Evolutionary conservation across 2,329 filamentous ascomycete species (phyloP).

Genomic region (Mycocentrospora acerina): DNA sequence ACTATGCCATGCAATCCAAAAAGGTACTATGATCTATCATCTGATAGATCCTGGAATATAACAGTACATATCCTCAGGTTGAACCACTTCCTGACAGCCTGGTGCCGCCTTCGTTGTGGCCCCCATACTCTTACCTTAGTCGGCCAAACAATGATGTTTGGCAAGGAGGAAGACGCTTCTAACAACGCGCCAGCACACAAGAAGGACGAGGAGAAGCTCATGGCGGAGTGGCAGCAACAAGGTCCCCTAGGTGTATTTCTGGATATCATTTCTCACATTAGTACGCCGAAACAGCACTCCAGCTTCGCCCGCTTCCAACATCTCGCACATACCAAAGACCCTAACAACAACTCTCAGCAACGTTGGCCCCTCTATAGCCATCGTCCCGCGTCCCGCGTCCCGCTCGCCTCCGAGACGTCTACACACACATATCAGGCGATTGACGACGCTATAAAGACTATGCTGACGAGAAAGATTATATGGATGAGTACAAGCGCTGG

Average conservation of each 20-base stretch:
- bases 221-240: not conserved
- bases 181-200: not conserved
- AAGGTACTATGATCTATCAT: too few species aligned
- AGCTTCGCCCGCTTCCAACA: not conserved
- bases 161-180: too few species aligned
- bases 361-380: too few species aligned
- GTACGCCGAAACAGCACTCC: slow-evolving; percentile 1
- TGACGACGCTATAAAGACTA: not conserved
- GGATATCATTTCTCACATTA: slow-evolving; percentile 2
- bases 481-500: not conserved
- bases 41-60: too few species aligned
- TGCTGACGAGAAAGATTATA: not conserved
- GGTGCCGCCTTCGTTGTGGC: not conserved
- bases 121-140: slow-evolving; percentile 1
- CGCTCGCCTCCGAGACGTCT: not conserved
- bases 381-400: too few species aligned
- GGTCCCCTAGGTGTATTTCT: slow-evolving; percentile 1
- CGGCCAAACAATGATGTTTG: slow-evolving; percentile 4
- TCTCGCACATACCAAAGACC: not conserved
- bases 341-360: not conserved
- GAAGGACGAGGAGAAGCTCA: slow-evolving; percentile 3
- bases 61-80: too few species aligned
- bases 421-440: not conserved
- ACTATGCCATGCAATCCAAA: too few species aligned
- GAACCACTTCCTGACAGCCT: too few species aligned